Evolutionary conservation across 441 rosid species (phyloP).

Genomic region (Biscutella laevigata): DNA sequence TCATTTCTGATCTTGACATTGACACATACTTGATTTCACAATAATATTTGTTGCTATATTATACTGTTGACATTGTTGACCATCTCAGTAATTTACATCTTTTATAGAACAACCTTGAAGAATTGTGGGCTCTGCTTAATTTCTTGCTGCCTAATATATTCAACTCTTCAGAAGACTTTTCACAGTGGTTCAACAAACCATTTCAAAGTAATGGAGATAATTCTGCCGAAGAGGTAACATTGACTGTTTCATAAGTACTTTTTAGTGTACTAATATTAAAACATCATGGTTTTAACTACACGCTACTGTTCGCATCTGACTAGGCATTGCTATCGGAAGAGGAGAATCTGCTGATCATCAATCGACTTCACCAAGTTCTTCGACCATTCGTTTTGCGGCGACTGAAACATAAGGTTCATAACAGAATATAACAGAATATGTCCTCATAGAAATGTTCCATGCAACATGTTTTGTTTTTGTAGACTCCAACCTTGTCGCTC

Average conservation of each 20-base stretch:
- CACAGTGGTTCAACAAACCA: conserved; percentile 99
- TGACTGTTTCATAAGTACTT: conserved; percentile 7
- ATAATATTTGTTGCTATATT: not conserved
- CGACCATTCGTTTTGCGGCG: conserved; percentile 94
- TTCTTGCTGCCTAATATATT: conserved; percentile 91
- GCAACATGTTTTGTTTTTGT: not conserved
- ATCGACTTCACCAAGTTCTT: conserved; percentile 96
- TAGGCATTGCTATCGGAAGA: conserved; percentile 94
- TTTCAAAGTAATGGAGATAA: conserved; percentile 83
- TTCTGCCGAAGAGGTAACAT: conserved; percentile 75
- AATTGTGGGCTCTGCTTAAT: conserved; percentile 92
- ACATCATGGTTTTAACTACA: not conserved
- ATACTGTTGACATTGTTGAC: not conserved
- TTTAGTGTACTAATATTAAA: not conserved
- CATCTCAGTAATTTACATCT: conserved; percentile 19
- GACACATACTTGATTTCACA: not conserved
- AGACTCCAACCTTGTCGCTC: not conserved
- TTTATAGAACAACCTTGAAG: conserved; percentile 85
- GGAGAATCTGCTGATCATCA: conserved; percentile 86
- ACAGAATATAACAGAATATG: not conserved
- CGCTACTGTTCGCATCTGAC: conserved; percentile 3
- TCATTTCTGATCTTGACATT: conserved; percentile 1
- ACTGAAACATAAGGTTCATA: conserved; percentile 78
- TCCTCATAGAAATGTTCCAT: not conserved
- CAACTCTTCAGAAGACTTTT: conserved; percentile 92